A percentile compares a stretch with the other conserved stretches of the same genome.
These are phyloP conservation scores for Tricholoma matsutake DNA, from an alignment of 768 basidiomycete species.

Conservation along the genomic window DNA sequence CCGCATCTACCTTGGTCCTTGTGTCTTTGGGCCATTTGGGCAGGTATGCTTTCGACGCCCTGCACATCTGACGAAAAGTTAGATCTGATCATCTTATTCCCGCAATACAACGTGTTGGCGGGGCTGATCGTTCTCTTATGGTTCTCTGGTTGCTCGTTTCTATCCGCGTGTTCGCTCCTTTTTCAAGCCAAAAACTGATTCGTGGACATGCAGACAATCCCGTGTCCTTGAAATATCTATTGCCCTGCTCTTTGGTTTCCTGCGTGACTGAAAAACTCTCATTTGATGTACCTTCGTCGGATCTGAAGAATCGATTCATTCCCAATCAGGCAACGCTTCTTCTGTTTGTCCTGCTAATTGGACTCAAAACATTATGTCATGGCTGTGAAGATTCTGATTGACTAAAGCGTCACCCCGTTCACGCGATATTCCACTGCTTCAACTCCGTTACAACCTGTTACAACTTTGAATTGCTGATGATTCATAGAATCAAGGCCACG, in stretches of 20 bases:
- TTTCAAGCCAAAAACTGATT: background rate
- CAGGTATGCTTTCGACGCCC: background rate
- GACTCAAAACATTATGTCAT: background rate
- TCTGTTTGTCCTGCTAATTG: background rate
- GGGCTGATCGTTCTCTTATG: background rate
- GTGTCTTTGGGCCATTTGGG: background rate
- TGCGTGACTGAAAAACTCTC: background rate
- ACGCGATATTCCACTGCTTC: background rate
- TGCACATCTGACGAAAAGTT: background rate
- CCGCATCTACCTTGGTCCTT: background rate
- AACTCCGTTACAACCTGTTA: background rate
- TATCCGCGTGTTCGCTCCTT: background rate
- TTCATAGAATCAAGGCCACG: background rate
- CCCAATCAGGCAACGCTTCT: background rate
- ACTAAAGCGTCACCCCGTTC: background rate
- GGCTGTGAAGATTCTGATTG: background rate
- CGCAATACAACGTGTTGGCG: constrained; percentile 1
- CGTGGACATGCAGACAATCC: background rate
- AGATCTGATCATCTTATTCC: background rate
- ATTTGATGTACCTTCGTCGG: background rate
- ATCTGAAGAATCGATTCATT: background rate
- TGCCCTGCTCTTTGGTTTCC: background rate
- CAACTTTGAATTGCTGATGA: background rate
- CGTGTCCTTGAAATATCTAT: background rate
- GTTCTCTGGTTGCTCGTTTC: background rate